A percentile compares a stretch with the other conserved stretches of the same genome.
These are phyloP conservation scores for Tuber indicum DNA, from an alignment of 495 filamentous ascomycete species.

Conservation along the genomic window DNA sequence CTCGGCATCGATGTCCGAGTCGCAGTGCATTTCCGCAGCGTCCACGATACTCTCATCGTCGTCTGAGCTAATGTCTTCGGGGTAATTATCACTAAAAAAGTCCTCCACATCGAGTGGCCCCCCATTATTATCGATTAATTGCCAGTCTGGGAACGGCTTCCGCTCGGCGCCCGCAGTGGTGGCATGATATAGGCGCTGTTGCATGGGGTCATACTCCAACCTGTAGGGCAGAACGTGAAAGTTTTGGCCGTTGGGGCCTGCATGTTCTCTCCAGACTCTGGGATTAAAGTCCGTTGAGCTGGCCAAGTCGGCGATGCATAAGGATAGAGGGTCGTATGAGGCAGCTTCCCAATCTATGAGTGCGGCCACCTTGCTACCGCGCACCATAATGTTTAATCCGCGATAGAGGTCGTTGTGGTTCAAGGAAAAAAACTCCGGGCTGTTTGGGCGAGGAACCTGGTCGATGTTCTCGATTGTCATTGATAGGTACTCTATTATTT, in stretches of 20 bases:
- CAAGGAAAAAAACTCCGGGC: neutral
- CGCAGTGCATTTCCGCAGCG: neutral
- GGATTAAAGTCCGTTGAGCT: neutral
- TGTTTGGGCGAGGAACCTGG: neutral
- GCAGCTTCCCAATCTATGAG: constrained; percentile 28
- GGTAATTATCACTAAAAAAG: neutral
- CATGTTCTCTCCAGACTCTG: neutral
- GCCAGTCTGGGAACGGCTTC: neutral
- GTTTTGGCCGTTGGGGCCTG: neutral
- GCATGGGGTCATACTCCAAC: neutral
- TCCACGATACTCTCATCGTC: neutral
- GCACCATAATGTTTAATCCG: constrained; percentile 12
- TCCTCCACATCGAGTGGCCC: neutral
- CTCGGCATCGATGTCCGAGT: neutral
- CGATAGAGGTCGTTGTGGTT: constrained; percentile 10
- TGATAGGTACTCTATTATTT: neutral
- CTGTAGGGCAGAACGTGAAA: neutral
- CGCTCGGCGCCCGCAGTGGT: neutral
- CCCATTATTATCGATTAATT: neutral
- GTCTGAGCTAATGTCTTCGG: neutral
- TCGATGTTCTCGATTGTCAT: neutral
- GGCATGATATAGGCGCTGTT: rapidly evolving
- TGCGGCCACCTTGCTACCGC: constrained; percentile 7
- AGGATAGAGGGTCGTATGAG: neutral
- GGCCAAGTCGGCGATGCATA: neutral